A percentile compares a stretch with the other conserved stretches of the same genome.
Conservation (phyloP, 305 asterid genomes). For the Lippia alba region DNA sequence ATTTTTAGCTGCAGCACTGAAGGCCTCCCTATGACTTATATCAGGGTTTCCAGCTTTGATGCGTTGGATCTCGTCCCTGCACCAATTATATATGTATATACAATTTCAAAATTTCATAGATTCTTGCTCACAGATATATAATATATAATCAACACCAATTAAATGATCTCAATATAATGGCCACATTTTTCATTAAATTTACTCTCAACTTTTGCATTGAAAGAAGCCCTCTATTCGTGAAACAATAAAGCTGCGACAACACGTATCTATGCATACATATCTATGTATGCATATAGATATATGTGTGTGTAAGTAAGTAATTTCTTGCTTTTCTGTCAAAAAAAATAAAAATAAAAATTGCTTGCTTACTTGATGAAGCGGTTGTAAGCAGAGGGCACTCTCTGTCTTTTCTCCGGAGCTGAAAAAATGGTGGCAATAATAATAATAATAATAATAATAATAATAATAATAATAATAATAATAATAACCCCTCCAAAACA, state of each 20-base stretch:
- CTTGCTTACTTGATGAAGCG: slow-evolving; percentile 88
- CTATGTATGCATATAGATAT: neutral
- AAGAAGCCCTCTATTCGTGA: slow-evolving; percentile 5
- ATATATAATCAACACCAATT: neutral
- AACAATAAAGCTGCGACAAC: slow-evolving; percentile 49
- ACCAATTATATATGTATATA: slow-evolving; percentile 23
- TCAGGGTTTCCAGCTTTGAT: slow-evolving; percentile 99
- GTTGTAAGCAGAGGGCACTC: slow-evolving; percentile 98
- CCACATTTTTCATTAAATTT: slow-evolving; percentile 14
- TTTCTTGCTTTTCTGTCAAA: too few species aligned
- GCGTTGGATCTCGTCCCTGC: slow-evolving; percentile 99
- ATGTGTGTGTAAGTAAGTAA: neutral
- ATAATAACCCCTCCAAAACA: slow-evolving; percentile 17
- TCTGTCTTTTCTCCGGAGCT: slow-evolving; percentile 99
- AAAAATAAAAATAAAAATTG: too few species aligned
- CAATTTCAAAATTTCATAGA: slow-evolving; percentile 14
- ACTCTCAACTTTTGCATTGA: slow-evolving; percentile 28
- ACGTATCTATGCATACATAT: slow-evolving; percentile 33
- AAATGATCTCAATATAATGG: slow-evolving; percentile 29
- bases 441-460: neutral
- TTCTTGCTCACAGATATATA: neutral
- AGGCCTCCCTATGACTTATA: slow-evolving; percentile 97
- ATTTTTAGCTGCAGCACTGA: slow-evolving; percentile 97
- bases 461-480: neutral
- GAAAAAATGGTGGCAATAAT: slow-evolving; percentile 18